phyloP scores from a whole-genome alignment of 805 yeast genomes.

The Pichia ethanolica region DNA sequence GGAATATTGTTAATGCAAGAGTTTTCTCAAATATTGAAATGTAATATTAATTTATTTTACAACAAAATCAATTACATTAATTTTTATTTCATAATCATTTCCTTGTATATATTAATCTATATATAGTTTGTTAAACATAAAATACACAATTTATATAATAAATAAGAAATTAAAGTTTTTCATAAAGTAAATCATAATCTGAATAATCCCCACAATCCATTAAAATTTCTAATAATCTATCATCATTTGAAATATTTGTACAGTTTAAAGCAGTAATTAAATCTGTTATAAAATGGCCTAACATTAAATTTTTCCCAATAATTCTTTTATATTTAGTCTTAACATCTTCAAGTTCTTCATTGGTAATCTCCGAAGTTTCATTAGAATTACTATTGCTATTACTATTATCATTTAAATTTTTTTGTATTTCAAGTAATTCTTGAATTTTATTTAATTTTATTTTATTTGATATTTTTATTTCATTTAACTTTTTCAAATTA shows the following conservation, averaged over 20 bases:
- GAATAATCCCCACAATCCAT: slow-evolving; percentile 25
- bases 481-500: not conserved
- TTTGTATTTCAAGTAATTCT: not conserved
- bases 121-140: not conserved
- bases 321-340: slow-evolving; percentile 13
- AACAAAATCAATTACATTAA: not conserved
- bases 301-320: slow-evolving; percentile 17
- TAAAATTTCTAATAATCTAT: slow-evolving; percentile 22
- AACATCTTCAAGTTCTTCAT: slow-evolving; percentile 10
- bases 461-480: not conserved
- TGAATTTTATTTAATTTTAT: not conserved
- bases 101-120: not conserved
- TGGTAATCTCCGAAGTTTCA: slow-evolving; percentile 6
- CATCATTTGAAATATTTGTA: slow-evolving; percentile 27
- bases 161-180: not conserved
- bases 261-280: slow-evolving; percentile 28
- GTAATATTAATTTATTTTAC: not conserved
- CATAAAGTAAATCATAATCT: slow-evolving; percentile 21
- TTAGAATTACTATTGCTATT: slow-evolving; percentile 2
- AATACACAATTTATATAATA: not conserved
- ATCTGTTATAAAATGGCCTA: slow-evolving; percentile 26
- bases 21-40: slow-evolving; percentile 19
- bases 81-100: not conserved
- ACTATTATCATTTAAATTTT: not conserved
- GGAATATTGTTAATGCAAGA: slow-evolving; percentile 62